Evolutionary conservation across 163 green algal species (phyloP), one percentile per base, ranked within the genome.

Genomic region (Trebouxia gelatinosa): DNA sequence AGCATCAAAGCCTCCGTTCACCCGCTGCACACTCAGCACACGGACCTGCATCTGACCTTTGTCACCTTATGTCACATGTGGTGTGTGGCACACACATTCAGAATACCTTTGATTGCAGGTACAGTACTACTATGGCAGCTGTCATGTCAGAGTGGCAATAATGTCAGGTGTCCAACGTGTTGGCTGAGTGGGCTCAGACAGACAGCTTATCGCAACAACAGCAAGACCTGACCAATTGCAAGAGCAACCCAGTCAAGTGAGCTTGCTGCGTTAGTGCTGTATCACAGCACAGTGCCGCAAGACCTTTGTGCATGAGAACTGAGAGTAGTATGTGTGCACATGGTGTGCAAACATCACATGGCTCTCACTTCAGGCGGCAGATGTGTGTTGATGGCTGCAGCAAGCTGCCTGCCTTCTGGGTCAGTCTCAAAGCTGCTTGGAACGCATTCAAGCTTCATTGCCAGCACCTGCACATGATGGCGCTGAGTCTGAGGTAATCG

Each of bases 1-100:
- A 0, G 90, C 90, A 65, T 91, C 86, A 68, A 93, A 97, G 54
- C 85, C 88, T 70, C 91, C 91, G 46, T 88, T 91, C 6, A 92
- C 89, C 29, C 88, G 86, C 79, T 97, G 91, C 57, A 95, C 89
- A 26, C 78, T 80, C 50, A 96, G 89, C 31, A 95, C 88, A 1
- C 86, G 76, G 21, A 89, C 75, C 79, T 89, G 81, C 64, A 58
- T 26, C 11, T 6, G 31, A 26, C 17, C 19, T 23, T 19, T 23
- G 2, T 29, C 1, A 3, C 48, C 26, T 59, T 19, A 3, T 3
- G 2, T 19, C 23, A 23, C 23, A 23, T 19, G 19, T 3, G 48
- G 48, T 59, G 2, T 19, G 3, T 23, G 3, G 23, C 19, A 2
- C 48, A 19, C 48, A 59, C 19, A 19, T 29, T 23, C 23, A 59